Evolutionary conservation across 164 flowering plant genomes (phyloP).

Genomic region (Saururus chinensis): DNA sequence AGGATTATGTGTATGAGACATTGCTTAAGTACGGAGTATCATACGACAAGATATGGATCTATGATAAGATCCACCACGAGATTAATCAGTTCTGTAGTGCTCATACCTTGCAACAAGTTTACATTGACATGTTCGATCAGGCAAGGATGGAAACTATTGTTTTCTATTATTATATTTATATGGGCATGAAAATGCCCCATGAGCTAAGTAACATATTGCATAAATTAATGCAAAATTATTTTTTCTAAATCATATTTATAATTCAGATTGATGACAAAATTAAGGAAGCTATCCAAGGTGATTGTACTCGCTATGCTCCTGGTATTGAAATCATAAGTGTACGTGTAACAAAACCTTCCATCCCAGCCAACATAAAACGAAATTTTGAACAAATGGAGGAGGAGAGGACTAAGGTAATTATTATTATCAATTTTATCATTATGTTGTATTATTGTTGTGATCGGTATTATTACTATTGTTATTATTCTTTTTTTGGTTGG

Average conservation of each 20-base stretch:
- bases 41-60: slow-evolving; percentile 95
- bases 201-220: not conserved
- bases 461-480: too few species aligned
- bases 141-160: slow-evolving; percentile 11
- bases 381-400: slow-evolving; percentile 96
- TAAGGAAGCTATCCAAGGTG: slow-evolving; percentile 92
- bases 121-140: slow-evolving; percentile 96
- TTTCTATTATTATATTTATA: not conserved
- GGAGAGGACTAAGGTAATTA: slow-evolving; percentile 81
- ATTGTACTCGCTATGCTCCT: slow-evolving; percentile 94
- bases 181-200: not conserved
- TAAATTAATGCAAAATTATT: too few species aligned
- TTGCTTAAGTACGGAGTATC: slow-evolving; percentile 82
- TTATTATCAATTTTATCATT: not conserved
- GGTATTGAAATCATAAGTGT: slow-evolving; percentile 87
- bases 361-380: slow-evolving; percentile 63
- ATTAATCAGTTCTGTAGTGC: slow-evolving; percentile 97
- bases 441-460: not conserved
- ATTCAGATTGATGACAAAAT: slow-evolving; percentile 90
- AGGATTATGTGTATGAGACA: slow-evolving; percentile 81
- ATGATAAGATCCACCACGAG: slow-evolving; percentile 97
- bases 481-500: too few species aligned
- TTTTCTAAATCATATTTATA: not conserved
- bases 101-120: slow-evolving; percentile 87
- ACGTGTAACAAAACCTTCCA: slow-evolving; percentile 85